These are phyloP conservation scores for Cadophora sp. DNA, from an alignment of 2,329 filamentous ascomycete genomes.

Conservation along the genomic window DNA sequence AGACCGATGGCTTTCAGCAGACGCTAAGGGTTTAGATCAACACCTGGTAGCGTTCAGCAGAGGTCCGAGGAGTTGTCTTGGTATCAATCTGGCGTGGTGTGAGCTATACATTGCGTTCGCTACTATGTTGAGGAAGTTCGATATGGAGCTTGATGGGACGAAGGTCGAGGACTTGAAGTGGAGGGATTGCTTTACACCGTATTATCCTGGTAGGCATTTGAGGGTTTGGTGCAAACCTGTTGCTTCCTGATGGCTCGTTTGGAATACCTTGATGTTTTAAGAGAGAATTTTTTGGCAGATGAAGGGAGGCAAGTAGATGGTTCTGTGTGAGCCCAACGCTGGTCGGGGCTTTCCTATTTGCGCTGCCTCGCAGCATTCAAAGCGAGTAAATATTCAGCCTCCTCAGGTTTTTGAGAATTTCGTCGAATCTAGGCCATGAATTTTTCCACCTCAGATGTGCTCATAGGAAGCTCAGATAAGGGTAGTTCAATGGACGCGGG, in stretches of 20 bases:
- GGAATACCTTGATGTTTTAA: too few species aligned
- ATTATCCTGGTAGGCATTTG: slow-evolving; percentile 36
- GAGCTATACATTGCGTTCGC: slow-evolving; percentile 46
- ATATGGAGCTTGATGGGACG: slow-evolving; percentile 41
- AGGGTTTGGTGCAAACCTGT: slow-evolving; percentile 36
- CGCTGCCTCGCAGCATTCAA: too few species aligned
- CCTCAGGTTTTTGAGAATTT: too few species aligned
- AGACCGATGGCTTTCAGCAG: slow-evolving; percentile 34
- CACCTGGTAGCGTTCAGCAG: slow-evolving; percentile 52
- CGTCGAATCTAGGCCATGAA: too few species aligned
- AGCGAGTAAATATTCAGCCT: too few species aligned
- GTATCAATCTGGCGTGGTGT: slow-evolving; percentile 39
- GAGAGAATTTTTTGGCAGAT: too few species aligned
- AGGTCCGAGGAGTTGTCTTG: slow-evolving; percentile 51
- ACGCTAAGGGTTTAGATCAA: slow-evolving; percentile 20
- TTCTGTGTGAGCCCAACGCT: too few species aligned
- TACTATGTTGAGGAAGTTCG: slow-evolving; percentile 45
- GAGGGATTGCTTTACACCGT: slow-evolving; percentile 41
- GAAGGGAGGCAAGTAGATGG: too few species aligned
- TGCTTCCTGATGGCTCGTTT: background rate
- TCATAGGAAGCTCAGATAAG: too few species aligned
- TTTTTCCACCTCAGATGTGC: too few species aligned
- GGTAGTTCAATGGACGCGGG: too few species aligned
- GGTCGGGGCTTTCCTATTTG: too few species aligned
- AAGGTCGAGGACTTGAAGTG: slow-evolving; percentile 41